These are phyloP conservation scores for California macrophylla DNA, from an alignment of 441 rosid genomes.

Conservation along the genomic window DNA sequence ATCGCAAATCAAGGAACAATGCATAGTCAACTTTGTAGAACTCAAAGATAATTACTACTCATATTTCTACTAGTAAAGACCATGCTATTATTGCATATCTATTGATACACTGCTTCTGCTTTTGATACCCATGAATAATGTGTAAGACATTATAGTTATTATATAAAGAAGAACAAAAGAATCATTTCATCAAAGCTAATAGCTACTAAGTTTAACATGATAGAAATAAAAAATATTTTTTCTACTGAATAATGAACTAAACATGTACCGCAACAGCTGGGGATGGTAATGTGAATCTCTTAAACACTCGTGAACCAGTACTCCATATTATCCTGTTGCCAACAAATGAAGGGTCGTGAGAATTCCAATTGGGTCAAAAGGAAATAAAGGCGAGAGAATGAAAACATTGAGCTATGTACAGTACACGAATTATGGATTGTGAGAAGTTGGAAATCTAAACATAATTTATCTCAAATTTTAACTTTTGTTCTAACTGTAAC, in stretches of 20 bases:
- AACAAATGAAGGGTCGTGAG: background rate
- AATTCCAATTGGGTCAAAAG: background rate
- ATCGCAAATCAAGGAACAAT: background rate
- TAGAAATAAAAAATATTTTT: background rate
- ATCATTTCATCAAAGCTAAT: background rate
- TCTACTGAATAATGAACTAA: background rate
- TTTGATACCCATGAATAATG: background rate
- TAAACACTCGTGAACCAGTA: constrained; percentile 63
- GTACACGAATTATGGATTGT: background rate
- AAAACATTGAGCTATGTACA: background rate
- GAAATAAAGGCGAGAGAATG: background rate
- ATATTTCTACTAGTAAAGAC: background rate
- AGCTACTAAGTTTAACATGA: background rate
- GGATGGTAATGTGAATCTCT: constrained; percentile 71
- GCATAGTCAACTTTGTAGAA: background rate
- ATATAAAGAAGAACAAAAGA: background rate
- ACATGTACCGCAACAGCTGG: constrained; percentile 49
- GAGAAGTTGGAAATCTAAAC: background rate
- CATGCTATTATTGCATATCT: background rate
- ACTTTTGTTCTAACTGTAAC: background rate
- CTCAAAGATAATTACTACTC: background rate
- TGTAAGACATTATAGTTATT: background rate
- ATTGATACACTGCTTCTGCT: background rate
- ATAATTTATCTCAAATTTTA: background rate
- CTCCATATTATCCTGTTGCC: constrained; percentile 70